Evolutionary conservation across 495 filamentous ascomycete genomes (phyloP).

Genomic region (Penicillium subrubescens): DNA sequence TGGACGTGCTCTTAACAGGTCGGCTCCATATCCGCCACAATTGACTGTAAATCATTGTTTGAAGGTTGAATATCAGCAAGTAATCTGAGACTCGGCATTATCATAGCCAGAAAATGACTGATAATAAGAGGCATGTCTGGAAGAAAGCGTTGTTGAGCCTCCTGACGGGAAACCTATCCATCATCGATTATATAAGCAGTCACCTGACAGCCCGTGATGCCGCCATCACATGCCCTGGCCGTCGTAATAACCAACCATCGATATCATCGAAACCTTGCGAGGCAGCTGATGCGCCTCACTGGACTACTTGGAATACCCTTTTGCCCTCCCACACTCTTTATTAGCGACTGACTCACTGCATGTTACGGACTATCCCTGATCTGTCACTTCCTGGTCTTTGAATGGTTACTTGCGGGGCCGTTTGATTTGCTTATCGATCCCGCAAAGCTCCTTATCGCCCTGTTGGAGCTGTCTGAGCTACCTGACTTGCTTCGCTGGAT

Average conservation of each 20-base stretch:
- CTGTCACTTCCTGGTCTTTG: background rate
- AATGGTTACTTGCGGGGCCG: constrained; percentile 4
- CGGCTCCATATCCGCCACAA: background rate
- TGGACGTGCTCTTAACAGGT: background rate
- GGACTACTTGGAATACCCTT: background rate
- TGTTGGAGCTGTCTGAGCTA: constrained; percentile 10
- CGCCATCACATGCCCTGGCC: constrained; percentile 12
- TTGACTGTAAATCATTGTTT: background rate
- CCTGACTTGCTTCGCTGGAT: constrained; percentile 4
- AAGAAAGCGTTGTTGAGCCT: too few relatives aligned
- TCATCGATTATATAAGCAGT: constrained; percentile 12
- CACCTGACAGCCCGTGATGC: constrained; percentile 10
- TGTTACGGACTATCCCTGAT: background rate
- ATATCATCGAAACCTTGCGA: background rate
- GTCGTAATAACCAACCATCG: background rate
- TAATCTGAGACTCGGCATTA: too few relatives aligned
- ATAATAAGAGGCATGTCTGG: too few relatives aligned
- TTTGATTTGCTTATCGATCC: constrained; percentile 25
- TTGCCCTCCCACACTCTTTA: background rate
- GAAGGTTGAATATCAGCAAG: too few relatives aligned
- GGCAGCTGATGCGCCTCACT: constrained; percentile 19
- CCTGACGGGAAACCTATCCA: background rate
- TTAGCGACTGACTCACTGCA: constrained; percentile 1
- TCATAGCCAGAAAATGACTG: too few relatives aligned
- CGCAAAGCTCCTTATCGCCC: constrained; percentile 27